phyloP scores from a whole-genome alignment of 23 red algal genomes.

The Chondrus crispus region DNA sequence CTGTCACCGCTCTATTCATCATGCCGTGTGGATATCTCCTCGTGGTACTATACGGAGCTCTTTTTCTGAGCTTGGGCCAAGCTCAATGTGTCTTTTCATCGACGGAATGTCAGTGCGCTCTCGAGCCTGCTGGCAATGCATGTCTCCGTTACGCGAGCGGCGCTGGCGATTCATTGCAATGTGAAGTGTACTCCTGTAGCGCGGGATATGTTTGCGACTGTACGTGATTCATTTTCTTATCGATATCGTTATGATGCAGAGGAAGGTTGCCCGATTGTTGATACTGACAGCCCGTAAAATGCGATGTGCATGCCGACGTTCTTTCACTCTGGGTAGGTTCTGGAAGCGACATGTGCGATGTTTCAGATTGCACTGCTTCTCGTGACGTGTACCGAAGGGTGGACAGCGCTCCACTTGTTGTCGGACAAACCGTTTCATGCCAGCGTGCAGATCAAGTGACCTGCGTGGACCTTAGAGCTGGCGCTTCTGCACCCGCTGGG shows the following conservation, averaged over 20 bases:
- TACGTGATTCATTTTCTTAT: not conserved
- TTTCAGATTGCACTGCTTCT: conserved; percentile 27
- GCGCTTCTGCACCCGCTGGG: not conserved
- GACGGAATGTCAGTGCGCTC: conserved; percentile 19
- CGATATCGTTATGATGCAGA: not conserved
- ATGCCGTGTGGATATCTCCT: no score
- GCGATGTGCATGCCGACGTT: not conserved
- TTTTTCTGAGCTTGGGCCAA: not conserved
- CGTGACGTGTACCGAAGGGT: conserved; percentile 6
- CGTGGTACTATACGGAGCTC: no score
- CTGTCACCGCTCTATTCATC: no score
- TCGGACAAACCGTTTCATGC: conserved; percentile 29
- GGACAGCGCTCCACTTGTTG: not conserved
- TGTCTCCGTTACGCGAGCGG: conserved; percentile 18
- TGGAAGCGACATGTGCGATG: conserved; percentile 27
- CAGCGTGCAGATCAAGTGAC: conserved; percentile 7
- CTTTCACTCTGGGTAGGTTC: not conserved
- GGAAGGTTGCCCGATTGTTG: not conserved
- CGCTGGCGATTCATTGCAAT: not conserved
- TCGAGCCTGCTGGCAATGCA: not conserved
- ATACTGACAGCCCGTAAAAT: not conserved
- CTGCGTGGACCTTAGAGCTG: conserved; percentile 12
- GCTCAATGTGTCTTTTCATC: conserved; percentile 18
- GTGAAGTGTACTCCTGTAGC: conserved; percentile 19
- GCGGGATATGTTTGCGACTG: conserved; percentile 34